These are phyloP conservation scores for Tolypocladium cylindrosporum DNA, from an alignment of 2,329 filamentous ascomycete species.

Conservation along the genomic window DNA sequence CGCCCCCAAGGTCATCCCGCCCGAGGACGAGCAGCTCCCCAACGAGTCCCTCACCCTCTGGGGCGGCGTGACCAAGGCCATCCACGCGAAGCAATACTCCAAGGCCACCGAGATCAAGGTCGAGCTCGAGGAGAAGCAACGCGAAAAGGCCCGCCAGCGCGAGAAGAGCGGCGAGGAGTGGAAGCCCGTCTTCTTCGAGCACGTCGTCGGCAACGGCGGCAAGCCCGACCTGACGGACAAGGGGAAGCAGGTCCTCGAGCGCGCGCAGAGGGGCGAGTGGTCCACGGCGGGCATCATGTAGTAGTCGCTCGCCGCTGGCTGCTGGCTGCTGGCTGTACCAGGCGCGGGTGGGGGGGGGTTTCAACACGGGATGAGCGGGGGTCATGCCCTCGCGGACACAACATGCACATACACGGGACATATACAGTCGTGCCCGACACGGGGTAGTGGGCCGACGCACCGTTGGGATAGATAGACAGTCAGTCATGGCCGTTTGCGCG, in stretches of 20 bases:
- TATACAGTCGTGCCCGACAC: neutral
- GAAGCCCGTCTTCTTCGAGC: slow-evolving; percentile 80
- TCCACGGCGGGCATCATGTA: slow-evolving; percentile 33
- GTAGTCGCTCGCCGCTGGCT: neutral
- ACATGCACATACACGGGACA: neutral
- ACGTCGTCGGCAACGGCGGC: slow-evolving; percentile 43
- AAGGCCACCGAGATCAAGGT: slow-evolving; percentile 81
- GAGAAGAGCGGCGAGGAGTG: slow-evolving; percentile 61
- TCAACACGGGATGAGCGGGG: neutral
- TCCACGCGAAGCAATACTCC: slow-evolving; percentile 70
- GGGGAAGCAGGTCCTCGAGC: slow-evolving; percentile 38
- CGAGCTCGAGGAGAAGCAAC: slow-evolving; percentile 83
- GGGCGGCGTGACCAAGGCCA: slow-evolving; percentile 79
- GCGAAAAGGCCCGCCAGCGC: slow-evolving; percentile 72
- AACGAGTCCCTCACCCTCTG: slow-evolving; percentile 89
- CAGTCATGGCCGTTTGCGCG: neutral
- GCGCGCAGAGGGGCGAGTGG: slow-evolving; percentile 45
- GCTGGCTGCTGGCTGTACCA: neutral
- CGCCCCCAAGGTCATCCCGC: slow-evolving; percentile 69
- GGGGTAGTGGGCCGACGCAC: neutral
- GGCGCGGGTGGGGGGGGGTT: neutral
- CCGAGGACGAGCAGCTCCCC: slow-evolving; percentile 65
- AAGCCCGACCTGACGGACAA: slow-evolving; percentile 46
- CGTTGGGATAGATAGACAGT: slow-evolving; percentile 1
- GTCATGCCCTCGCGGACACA: neutral